Conservation (phyloP, 768 basidiomycete genomes). For the Chalciporus sphaerocephalus region DNA sequence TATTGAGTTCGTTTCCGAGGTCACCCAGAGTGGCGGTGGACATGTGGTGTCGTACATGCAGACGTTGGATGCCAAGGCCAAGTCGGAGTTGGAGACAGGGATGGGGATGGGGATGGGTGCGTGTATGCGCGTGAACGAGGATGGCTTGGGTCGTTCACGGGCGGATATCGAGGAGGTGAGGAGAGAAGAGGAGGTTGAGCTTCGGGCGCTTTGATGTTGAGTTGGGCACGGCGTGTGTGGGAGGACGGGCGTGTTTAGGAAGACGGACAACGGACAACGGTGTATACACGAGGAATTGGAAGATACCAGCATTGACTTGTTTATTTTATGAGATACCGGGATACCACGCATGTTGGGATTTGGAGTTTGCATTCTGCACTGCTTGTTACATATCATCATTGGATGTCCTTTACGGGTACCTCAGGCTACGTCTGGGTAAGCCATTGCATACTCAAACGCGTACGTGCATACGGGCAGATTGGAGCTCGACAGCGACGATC, state of each 20-base stretch:
- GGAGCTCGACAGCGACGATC: too few species aligned
- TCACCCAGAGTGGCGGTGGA: neutral
- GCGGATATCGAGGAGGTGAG: neutral
- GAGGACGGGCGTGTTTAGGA: too few species aligned
- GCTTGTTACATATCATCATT: too few species aligned
- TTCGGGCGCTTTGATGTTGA: neutral
- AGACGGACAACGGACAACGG: too few species aligned
- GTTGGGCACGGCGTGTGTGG: neutral
- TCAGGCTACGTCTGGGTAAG: too few species aligned
- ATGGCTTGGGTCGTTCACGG: neutral
- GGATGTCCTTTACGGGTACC: too few species aligned
- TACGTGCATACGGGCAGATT: too few species aligned
- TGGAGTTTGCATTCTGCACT: too few species aligned
- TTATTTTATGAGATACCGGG: slow-evolving; percentile 24
- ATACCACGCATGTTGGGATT: slow-evolving; percentile 40
- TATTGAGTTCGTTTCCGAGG: slow-evolving; percentile 22
- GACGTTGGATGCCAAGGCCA: slow-evolving; percentile 6
- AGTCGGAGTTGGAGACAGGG: neutral
- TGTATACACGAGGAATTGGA: too few species aligned
- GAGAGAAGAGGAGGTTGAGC: neutral
- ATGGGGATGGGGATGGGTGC: neutral
- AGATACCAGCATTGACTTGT: too few species aligned
- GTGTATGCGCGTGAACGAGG: too few species aligned
- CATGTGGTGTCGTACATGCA: neutral
- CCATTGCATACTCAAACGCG: too few species aligned